phyloP scores from a whole-genome alignment of 129 eudicot genomes.

The Daucus carota region DNA sequence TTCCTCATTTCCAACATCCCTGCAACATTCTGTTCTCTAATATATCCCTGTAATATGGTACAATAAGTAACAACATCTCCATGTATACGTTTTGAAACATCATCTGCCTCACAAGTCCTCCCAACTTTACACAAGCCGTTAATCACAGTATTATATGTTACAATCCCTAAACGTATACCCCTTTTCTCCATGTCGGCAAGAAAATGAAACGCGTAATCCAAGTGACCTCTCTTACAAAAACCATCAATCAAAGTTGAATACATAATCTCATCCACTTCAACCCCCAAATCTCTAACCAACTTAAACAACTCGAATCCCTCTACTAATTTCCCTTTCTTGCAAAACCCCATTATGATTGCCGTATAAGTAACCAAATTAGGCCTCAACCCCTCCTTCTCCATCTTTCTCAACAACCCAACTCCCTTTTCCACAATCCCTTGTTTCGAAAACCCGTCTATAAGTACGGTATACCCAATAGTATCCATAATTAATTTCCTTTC shows the following conservation, averaged over 20 bases:
- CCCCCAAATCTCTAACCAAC: constrained; percentile 37
- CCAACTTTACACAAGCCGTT: constrained; percentile 76
- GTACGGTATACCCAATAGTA: constrained; percentile 44
- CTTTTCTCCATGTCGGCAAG: constrained; percentile 58
- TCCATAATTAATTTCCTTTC: constrained; percentile 40
- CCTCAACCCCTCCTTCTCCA: constrained; percentile 42
- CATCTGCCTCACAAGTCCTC: constrained; percentile 60
- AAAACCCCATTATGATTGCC: constrained; percentile 55
- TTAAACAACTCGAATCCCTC: constrained; percentile 50
- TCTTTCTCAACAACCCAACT: constrained; percentile 42
- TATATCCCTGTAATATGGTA: constrained; percentile 59
- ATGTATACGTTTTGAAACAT: constrained; percentile 35
- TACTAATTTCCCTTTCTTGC: constrained; percentile 65
- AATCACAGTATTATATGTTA: constrained; percentile 60
- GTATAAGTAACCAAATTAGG: constrained; percentile 67
- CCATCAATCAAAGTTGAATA: constrained; percentile 64
- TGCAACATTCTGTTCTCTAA: constrained; percentile 33
- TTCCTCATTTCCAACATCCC: constrained; percentile 50
- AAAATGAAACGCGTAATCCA: constrained; percentile 40
- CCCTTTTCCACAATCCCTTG: constrained; percentile 70
- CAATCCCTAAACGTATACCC: constrained; percentile 45
- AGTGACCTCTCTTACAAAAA: constrained; percentile 39
- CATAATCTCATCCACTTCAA: constrained; percentile 48
- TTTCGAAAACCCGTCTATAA: constrained; percentile 63
- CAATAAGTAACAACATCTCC: constrained; percentile 58